These are phyloP conservation scores for Xylariaceae sp. DNA, from an alignment of 2,329 filamentous ascomycete genomes.

Conservation along the genomic window DNA sequence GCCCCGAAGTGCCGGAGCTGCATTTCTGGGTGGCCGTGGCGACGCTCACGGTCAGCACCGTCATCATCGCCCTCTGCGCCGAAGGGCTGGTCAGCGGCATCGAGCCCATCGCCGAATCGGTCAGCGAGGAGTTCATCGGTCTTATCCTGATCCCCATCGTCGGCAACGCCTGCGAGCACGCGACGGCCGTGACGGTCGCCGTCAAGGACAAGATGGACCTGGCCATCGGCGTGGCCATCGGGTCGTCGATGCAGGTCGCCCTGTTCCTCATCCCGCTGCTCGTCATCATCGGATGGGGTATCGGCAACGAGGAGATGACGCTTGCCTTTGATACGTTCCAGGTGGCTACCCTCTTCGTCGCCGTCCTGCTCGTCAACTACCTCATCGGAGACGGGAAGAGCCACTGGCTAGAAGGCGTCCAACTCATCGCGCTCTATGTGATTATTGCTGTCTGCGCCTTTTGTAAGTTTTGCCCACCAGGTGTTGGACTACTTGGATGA, in stretches of 20 bases:
- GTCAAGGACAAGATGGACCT: slow-evolving; percentile 83
- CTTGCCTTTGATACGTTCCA: slow-evolving; percentile 86
- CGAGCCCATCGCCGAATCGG: slow-evolving; percentile 57
- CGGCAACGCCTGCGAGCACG: slow-evolving; percentile 78
- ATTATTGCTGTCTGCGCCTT: slow-evolving; percentile 69
- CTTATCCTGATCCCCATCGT: slow-evolving; percentile 77
- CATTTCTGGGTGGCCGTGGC: slow-evolving; percentile 65
- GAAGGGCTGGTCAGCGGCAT: slow-evolving; percentile 75
- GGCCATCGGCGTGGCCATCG: slow-evolving; percentile 73
- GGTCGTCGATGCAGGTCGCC: slow-evolving; percentile 75
- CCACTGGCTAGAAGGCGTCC: slow-evolving; percentile 73
- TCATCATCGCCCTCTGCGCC: slow-evolving; percentile 73
- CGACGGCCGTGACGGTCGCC: slow-evolving; percentile 73
- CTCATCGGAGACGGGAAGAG: slow-evolving; percentile 77
- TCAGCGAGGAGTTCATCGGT: slow-evolving; percentile 72
- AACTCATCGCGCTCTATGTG: slow-evolving; percentile 70
- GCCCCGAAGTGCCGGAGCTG: slow-evolving; percentile 69
- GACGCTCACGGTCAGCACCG: slow-evolving; percentile 67
- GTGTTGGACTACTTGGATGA: neutral
- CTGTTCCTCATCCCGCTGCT: slow-evolving; percentile 73
- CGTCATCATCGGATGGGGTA: slow-evolving; percentile 73
- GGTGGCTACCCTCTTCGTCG: slow-evolving; percentile 77
- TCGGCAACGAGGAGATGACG: slow-evolving; percentile 67
- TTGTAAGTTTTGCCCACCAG: slow-evolving; percentile 41
- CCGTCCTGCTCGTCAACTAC: slow-evolving; percentile 81